These are phyloP conservation scores for Pleurotus tuoliensis DNA, from an alignment of 768 basidiomycete genomes.

Conservation along the genomic window DNA sequence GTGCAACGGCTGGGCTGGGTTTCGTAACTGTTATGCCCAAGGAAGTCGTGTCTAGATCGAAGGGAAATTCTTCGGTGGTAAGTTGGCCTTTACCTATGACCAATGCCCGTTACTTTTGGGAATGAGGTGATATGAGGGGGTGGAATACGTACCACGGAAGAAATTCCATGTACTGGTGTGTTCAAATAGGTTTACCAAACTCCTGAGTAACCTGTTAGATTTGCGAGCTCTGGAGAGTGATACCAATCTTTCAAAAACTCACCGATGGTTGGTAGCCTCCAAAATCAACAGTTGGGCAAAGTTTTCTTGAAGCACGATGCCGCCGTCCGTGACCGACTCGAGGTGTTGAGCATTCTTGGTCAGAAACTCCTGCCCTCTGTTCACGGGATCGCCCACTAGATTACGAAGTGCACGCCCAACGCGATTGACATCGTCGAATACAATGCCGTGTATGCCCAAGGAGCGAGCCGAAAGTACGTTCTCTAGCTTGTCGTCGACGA, in stretches of 20 bases:
- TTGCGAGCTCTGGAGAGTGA: not conserved
- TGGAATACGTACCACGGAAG: constrained; percentile 35
- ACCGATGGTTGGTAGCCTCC: constrained; percentile 46
- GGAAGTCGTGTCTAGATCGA: constrained; percentile 58
- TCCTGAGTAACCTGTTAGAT: constrained; percentile 21
- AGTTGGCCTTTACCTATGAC: constrained; percentile 31
- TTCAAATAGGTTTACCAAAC: constrained; percentile 39
- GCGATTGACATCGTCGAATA: constrained; percentile 37
- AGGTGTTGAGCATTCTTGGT: constrained; percentile 33
- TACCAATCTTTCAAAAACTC: constrained; percentile 10
- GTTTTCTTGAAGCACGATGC: constrained; percentile 43
- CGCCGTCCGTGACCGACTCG: constrained; percentile 40
- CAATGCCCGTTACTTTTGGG: not conserved
- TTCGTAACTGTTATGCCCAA: constrained; percentile 42
- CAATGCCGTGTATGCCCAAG: constrained; percentile 50
- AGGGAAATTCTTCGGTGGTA: constrained; percentile 47
- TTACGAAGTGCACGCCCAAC: constrained; percentile 46
- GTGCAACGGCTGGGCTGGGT: constrained; percentile 26
- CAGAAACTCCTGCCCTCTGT: constrained; percentile 39
- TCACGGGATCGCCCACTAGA: constrained; percentile 41
- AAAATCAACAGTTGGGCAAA: constrained; percentile 58
- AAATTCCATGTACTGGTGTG: constrained; percentile 50
- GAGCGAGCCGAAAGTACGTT: constrained; percentile 57
- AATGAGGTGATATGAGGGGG: not conserved
- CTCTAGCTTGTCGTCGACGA: constrained; percentile 59